Evolutionary conservation across 306 rosid species (phyloP), one percentile per base, ranked within the genome.

Genomic region (Dalbergia cochinchinensis): DNA sequence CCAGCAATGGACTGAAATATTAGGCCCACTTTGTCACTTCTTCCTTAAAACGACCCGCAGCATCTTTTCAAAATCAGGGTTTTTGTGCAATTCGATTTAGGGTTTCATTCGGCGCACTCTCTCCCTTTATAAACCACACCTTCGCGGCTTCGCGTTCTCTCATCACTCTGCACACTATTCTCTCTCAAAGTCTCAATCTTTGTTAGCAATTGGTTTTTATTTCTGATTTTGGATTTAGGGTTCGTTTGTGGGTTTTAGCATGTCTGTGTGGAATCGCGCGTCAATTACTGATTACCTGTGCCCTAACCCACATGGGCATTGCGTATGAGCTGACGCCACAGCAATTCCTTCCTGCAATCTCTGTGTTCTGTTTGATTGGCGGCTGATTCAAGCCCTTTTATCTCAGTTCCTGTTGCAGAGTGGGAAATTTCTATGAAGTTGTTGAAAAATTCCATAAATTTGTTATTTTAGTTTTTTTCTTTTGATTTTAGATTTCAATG

Each of bases 281-380:
- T 91, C 89, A 68, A 58, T 33, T 81, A 82, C 92, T 87, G 90
- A 88, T 88, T 89, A 85, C 94, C 85, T 2, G 65, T 87, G 88
- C 86, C 65, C 75, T 12, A 11, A 45, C 8, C 20, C 7, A 5
- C 0, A 31, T 83, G 84, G 68, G 92, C 76, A 64, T 34, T 86
- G 89, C 6, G 96, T 88, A 87, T 91, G 90, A 86, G 87, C 69
- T 78, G 89, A 89, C 89, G 93, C 96, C 61, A 87, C n/a, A 85
- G 70, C 78, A 42, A 72, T 55, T 74, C 85, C 87, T 78, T 41
- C 73, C 83, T 84, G 92, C 87, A 78, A 81, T 74, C 8, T 16
- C 12, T 42, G 55, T 59, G 19, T 15, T 3, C 80, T 81, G 85
- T 58, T 18, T 76, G 64, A 4, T 13, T 37, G n/a, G 0, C 0